Evolutionary conservation across 768 basidiomycete species (phyloP), one percentile per base, ranked within the genome.

Genomic region (Termitomyces sp.): DNA sequence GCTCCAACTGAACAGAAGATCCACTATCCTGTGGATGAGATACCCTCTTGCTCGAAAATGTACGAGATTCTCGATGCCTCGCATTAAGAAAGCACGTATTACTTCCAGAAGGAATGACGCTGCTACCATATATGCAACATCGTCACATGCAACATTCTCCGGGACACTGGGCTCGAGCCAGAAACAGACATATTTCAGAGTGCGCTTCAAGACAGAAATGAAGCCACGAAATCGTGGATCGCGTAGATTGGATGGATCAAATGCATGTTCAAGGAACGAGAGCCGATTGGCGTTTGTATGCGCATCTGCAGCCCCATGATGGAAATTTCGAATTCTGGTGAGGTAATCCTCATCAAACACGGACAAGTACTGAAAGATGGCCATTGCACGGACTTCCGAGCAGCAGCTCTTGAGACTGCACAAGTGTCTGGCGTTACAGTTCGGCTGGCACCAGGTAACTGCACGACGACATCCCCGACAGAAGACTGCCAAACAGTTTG

Each of bases 331-430:
- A 24, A 60, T 14, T 24, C 50, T 46, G 16, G 26, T 26, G 22
- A 57, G 51, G n/a, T 54, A 61, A 12, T 45, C 45, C 16, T 54
- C 26, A 35, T 61, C 60, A 36, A 61, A 61, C 0, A 33, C 32
- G 22, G 60, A 49, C 6, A 61, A 48, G 22, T 58, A 36, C 30
- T 61, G 53, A n/a, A 58, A 61, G 24, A 58, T 58, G 6, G 57
- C 60, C 48, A 61, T 54, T 16, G 56, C 60, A 36, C 60, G 60
- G n/a, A 55, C 56, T 28, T 58, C 51, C 1, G 57, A 8, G 44
- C 60, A 61, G 33, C 60, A 61, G 13, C 20, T 22, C 28, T 58
- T 61, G 18, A 61, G 33, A 12, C 4, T 13, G 13, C 60, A 61
- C 26, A 33, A 4, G 35, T 58, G 43, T 47, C 48, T 26, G 24